phyloP scores from a whole-genome alignment of 495 filamentous ascomycete species.

The Xylona heveae region DNA sequence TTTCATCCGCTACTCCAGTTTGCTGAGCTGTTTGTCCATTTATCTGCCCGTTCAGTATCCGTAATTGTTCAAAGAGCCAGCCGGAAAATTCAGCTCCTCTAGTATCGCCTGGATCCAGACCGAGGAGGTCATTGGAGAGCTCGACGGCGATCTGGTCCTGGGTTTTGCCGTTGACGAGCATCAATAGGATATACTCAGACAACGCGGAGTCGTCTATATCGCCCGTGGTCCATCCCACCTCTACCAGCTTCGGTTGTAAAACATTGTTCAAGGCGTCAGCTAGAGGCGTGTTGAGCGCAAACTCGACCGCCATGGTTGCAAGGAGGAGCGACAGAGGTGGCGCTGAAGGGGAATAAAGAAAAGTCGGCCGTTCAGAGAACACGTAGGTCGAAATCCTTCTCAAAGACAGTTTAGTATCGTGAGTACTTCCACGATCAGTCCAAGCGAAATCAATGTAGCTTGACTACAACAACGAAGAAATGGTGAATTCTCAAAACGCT shows the following conservation, averaged over 20 bases:
- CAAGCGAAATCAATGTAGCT: no score
- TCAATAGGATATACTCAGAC: slow-evolving; percentile 87
- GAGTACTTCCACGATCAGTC: no score
- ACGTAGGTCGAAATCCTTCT: no score
- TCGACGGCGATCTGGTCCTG: slow-evolving; percentile 76
- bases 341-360: no score
- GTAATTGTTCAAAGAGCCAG: slow-evolving; percentile 81
- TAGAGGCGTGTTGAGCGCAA: slow-evolving; percentile 52
- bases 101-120: slow-evolving; percentile 61
- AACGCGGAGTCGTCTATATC: slow-evolving; percentile 64
- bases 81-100: slow-evolving; percentile 63
- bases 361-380: no score
- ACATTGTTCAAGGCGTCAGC: slow-evolving; percentile 58
- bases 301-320: slow-evolving; percentile 47
- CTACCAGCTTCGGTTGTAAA: slow-evolving; percentile 84
- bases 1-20: no score
- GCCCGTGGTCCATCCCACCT: slow-evolving; percentile 75
- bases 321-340: no score
- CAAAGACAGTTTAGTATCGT: no score
- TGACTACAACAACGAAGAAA: no score
- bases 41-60: slow-evolving; percentile 39
- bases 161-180: slow-evolving; percentile 87
- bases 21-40: slow-evolving; percentile 18
- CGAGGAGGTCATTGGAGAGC: slow-evolving; percentile 71
- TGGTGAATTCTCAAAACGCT: no score